Conservation (phyloP, 2,329 filamentous ascomycete species). For the Aspergillus chevalieri region DNA sequence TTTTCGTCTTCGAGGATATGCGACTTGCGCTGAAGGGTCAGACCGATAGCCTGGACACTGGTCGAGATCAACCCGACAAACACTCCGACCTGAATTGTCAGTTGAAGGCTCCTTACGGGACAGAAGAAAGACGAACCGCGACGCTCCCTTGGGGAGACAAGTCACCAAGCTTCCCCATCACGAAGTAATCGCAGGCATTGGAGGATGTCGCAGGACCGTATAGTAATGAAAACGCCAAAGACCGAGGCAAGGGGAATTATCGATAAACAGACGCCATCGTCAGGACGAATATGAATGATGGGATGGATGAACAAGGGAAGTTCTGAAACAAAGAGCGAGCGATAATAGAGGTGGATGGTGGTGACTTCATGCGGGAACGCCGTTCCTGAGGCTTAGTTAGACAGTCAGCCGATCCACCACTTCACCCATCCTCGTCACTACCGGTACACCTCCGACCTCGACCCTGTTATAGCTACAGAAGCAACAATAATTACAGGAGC, state of each 20-base stretch:
- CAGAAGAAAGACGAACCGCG: slow-evolving; percentile 50
- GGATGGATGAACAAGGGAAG: not conserved
- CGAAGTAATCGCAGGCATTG: slow-evolving; percentile 32
- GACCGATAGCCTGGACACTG: slow-evolving; percentile 86
- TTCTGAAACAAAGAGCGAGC: not conserved
- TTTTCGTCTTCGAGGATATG: slow-evolving; percentile 98
- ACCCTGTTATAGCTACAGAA: not conserved
- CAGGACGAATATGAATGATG: not conserved
- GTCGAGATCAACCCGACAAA: slow-evolving; percentile 89
- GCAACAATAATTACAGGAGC: not conserved
- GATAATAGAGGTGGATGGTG: not conserved
- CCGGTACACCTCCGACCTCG: slow-evolving; percentile 1
- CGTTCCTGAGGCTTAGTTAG: slow-evolving; percentile 3
- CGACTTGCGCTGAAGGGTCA: slow-evolving; percentile 95
- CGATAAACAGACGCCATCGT: slow-evolving; percentile 15
- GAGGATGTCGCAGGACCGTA: slow-evolving; percentile 35
- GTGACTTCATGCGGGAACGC: slow-evolving; percentile 4
- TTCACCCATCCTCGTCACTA: not conserved
- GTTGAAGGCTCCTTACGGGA: not conserved
- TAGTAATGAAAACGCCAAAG: slow-evolving; percentile 11
- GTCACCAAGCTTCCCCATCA: slow-evolving; percentile 67
- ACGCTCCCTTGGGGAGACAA: slow-evolving; percentile 73
- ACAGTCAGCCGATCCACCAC: slow-evolving; percentile 11
- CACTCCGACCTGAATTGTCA: slow-evolving; percentile 67
- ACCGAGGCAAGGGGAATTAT: slow-evolving; percentile 8